Evolutionary conservation across 768 basidiomycete species (phyloP), one percentile per base, ranked within the genome.

Genomic region (Auricularia auricula-judae): DNA sequence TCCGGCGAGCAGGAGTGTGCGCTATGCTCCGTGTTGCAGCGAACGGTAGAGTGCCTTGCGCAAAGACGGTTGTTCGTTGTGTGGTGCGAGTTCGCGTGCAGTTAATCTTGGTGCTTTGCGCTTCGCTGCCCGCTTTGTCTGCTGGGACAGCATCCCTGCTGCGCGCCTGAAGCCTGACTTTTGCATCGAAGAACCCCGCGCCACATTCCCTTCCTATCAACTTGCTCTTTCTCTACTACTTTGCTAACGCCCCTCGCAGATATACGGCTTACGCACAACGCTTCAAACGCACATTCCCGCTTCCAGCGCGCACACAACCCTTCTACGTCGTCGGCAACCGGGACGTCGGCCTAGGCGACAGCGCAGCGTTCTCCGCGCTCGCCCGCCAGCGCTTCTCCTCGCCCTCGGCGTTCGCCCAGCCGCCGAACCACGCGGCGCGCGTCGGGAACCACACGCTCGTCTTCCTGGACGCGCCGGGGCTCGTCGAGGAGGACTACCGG

Each of bases 261-360:
- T 95, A 96, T 70, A 82, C 86, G 64, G 66, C 72, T 3, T 94
- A 94, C 70, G 82, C 80, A 65, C 71, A 71, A 23, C 81, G 87
- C 59, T 97, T 92, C 77, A 80, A 78, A 65, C 76, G 76, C 56
- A 92, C 93, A 39, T 95, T 96, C 75, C 74, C 77, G 23, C 73
- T 80, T 4, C 68, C 77, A 73, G 14, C 74, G 75, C 18, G 76
- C 83, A 3, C 86, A 87, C 0, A 76, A 80, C 65, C 87, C 86
- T 73, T 88, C 85, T 71, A 80, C 95, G 35, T 88, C 93, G 56
- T 35, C 2, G 96, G 96, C 4, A 98, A 98, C 72, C 93, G 94
- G 71, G 96, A 98, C 70, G 80, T 89, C 39, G 91, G 89, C 1
- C 76, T 87, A 43, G 82, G 82, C 47, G 70, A 74, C 12, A 77